These are phyloP conservation scores for Fomitiporia mediterranea DNA, from an alignment of 1,284 basidiomycete genomes.

Conservation along the genomic window DNA sequence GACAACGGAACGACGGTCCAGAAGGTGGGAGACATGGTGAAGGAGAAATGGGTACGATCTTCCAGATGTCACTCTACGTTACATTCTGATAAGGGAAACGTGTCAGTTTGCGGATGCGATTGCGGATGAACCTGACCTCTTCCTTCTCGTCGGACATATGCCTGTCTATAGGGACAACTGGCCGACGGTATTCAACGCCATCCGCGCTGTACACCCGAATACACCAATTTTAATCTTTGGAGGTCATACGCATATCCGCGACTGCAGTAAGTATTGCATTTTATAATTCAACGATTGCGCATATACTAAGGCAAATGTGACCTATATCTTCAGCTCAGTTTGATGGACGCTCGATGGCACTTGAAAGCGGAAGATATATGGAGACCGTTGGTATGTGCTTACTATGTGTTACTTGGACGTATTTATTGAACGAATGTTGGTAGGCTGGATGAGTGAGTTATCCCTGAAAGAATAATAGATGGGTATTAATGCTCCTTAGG, in stretches of 20 bases:
- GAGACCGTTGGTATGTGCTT: slow-evolving; percentile 66
- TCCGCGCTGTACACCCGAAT: slow-evolving; percentile 64
- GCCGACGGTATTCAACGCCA: slow-evolving; percentile 67
- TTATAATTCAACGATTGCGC: neutral
- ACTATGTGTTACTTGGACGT: neutral
- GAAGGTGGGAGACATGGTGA: slow-evolving; percentile 66
- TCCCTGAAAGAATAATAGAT: neutral
- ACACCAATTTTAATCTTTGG: slow-evolving; percentile 81
- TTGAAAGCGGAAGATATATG: slow-evolving; percentile 84
- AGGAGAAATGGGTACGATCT: slow-evolving; percentile 58
- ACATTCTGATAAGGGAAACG: neutral
- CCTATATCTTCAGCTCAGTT: slow-evolving; percentile 38
- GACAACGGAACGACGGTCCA: slow-evolving; percentile 70
- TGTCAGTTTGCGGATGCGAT: slow-evolving; percentile 74
- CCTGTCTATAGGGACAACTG: slow-evolving; percentile 62
- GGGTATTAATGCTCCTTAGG: slow-evolving; percentile 34
- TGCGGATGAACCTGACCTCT: slow-evolving; percentile 75
- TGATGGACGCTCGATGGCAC: slow-evolving; percentile 60
- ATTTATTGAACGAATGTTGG: neutral
- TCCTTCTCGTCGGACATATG: slow-evolving; percentile 75
- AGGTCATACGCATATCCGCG: slow-evolving; percentile 48
- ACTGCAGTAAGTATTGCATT: slow-evolving; percentile 31
- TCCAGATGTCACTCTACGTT: neutral
- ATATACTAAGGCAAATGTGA: too few species aligned
- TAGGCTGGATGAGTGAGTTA: slow-evolving; percentile 50